Evolutionary conservation across 345 rosid species (phyloP).

Genomic region (Microcos paniculata): DNA sequence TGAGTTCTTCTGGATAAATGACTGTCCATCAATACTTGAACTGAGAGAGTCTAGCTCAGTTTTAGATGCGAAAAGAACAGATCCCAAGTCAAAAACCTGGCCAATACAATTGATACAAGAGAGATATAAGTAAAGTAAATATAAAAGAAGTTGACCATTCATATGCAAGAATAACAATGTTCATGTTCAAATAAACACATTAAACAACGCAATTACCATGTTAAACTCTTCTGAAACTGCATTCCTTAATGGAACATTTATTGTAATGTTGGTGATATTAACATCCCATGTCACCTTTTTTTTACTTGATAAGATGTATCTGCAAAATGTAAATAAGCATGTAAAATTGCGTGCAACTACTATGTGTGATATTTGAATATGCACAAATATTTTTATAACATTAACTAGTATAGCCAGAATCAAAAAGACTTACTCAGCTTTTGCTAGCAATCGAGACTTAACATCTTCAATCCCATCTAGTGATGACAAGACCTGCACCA

Average conservation of each 20-base stretch:
- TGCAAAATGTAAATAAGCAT: conserved; percentile 33
- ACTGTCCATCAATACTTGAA: conserved; percentile 35
- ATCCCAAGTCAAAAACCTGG: conserved; percentile 56
- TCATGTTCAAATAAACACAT: background rate
- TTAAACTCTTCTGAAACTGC: conserved; percentile 40
- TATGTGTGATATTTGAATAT: background rate
- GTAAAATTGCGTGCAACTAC: background rate
- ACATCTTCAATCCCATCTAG: conserved; percentile 65
- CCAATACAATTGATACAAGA: conserved; percentile 19
- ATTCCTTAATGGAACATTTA: conserved; percentile 52
- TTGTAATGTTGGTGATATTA: conserved; percentile 40
- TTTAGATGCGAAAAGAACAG: conserved; percentile 43
- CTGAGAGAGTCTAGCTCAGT: conserved; percentile 31
- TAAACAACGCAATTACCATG: conserved; percentile 54
- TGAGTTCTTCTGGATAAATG: conserved; percentile 30
- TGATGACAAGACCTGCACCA: conserved; percentile 66
- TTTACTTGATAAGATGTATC: conserved; percentile 62
- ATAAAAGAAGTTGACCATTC: conserved; percentile 2
- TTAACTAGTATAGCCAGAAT: conserved; percentile 3
- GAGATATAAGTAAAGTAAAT: background rate
- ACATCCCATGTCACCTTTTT: conserved; percentile 65
- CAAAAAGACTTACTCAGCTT: conserved; percentile 64
- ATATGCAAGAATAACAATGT: background rate
- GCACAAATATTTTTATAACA: background rate
- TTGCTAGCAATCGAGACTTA: conserved; percentile 60